Percentiles rank a stretch among this genome's conserved stretches.
Conservation (phyloP, 2,329 filamentous ascomycete genomes). For the Ophiostoma sp. region DNA sequence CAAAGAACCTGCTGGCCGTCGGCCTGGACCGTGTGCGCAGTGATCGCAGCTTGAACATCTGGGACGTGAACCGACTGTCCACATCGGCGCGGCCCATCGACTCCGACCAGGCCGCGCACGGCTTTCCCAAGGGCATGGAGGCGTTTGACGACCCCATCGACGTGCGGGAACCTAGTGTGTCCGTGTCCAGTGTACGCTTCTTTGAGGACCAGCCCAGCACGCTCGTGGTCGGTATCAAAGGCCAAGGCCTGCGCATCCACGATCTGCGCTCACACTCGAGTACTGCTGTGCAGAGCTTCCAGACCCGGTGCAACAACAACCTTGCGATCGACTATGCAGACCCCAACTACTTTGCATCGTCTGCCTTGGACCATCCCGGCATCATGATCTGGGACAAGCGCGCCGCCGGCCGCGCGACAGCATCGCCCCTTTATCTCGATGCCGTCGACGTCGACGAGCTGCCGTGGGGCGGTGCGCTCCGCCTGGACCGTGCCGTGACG, state of each 20-base stretch:
- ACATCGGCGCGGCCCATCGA: conserved; percentile 32
- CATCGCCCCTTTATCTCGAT: conserved; percentile 50
- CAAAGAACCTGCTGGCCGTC: conserved; percentile 64
- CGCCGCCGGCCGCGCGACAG: conserved; percentile 47
- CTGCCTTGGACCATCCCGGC: conserved; percentile 66
- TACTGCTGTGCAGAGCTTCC: conserved; percentile 46
- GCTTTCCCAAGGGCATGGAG: conserved; percentile 47
- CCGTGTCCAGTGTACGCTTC: conserved; percentile 78
- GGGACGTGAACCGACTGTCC: conserved; percentile 64
- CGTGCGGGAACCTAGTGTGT: conserved; percentile 59
- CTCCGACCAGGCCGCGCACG: not conserved
- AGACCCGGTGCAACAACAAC: conserved; percentile 63
- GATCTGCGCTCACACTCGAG: conserved; percentile 53
- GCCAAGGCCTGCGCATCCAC: conserved; percentile 68
- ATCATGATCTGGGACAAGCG: conserved; percentile 75
- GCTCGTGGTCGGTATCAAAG: conserved; percentile 68
- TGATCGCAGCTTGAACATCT: conserved; percentile 76
- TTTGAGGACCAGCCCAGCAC: conserved; percentile 72
- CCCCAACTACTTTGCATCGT: conserved; percentile 78
- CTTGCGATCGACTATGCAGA: conserved; percentile 73
- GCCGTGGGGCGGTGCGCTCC: conserved; percentile 57
- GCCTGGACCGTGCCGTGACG: conserved; percentile 53
- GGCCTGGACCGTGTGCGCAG: conserved; percentile 75
- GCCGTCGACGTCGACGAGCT: conserved; percentile 57
- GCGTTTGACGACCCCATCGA: conserved; percentile 52